These are phyloP conservation scores for Eucalyptus pauciflora DNA, from an alignment of 345 rosid species.

Conservation along the genomic window DNA sequence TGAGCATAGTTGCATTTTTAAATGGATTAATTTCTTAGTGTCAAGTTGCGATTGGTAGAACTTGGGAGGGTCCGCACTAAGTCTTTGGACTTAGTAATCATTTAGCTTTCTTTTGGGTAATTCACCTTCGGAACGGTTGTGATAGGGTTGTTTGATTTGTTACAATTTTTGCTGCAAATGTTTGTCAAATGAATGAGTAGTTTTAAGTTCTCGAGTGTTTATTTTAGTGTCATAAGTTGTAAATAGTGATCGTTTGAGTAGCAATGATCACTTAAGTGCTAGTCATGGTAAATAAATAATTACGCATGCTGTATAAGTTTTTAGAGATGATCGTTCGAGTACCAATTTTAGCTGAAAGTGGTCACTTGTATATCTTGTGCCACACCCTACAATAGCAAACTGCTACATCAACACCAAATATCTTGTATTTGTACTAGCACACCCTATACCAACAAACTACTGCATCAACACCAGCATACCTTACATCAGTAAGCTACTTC, in stretches of 20 bases:
- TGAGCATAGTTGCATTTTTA: too few relatives aligned
- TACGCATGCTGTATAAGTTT: rapidly evolving
- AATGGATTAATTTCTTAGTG: too few relatives aligned
- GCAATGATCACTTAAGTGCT: not conserved
- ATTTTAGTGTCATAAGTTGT: not conserved
- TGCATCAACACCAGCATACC: too few relatives aligned
- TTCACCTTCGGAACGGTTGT: too few relatives aligned
- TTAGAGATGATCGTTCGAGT: not conserved
- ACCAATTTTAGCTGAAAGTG: not conserved
- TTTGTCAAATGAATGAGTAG: not conserved
- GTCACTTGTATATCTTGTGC: not conserved
- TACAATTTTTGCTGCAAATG: not conserved
- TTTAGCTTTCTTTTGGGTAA: too few relatives aligned
- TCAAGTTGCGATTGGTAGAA: too few relatives aligned
- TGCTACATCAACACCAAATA: too few relatives aligned
- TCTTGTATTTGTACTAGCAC: rapidly evolving
- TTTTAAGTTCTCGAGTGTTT: not conserved
- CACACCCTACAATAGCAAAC: too few relatives aligned
- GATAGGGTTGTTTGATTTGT: not conserved
- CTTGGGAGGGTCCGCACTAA: too few relatives aligned
- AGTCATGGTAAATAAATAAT: not conserved
- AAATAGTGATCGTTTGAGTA: not conserved
- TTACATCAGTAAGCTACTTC: too few relatives aligned
- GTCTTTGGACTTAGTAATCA: too few relatives aligned
- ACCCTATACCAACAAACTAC: rapidly evolving